phyloP scores from a whole-genome alignment of 164 flowering plant species.

The Umbellularia californica region DNA sequence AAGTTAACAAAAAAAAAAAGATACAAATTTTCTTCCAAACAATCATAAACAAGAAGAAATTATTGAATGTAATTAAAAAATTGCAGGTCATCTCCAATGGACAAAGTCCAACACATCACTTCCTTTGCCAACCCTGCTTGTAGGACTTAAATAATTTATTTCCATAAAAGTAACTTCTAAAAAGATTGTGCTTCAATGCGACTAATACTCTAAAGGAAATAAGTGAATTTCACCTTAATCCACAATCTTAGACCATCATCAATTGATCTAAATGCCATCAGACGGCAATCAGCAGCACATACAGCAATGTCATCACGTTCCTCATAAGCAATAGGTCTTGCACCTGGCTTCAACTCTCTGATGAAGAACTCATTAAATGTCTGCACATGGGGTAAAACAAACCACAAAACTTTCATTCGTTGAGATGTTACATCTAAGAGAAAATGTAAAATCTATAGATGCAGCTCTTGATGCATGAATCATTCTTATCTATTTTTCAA shows the following conservation, averaged over 20 bases:
- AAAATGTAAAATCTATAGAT: no score
- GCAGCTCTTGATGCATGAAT: no score
- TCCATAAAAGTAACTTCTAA: not conserved
- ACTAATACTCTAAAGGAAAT: not conserved
- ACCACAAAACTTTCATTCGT: not conserved
- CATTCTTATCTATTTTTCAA: no score
- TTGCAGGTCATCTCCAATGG: not conserved
- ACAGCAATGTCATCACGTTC: constrained; percentile 76
- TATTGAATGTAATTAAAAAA: not conserved
- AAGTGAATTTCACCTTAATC: constrained; percentile 63
- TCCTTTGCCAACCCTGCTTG: not conserved
- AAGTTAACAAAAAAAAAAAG: not conserved
- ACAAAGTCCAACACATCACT: not conserved
- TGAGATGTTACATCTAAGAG: not conserved
- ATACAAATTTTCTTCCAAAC: not conserved
- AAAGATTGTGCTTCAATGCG: not conserved
- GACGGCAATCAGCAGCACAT: constrained; percentile 90
- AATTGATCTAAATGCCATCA: constrained; percentile 72
- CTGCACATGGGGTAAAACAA: constrained; percentile 37
- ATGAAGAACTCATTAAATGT: constrained; percentile 92
- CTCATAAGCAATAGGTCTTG: constrained; percentile 62
- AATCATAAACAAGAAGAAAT: not conserved
- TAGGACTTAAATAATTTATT: no score
- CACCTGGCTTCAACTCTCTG: constrained; percentile 83
- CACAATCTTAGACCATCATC: constrained; percentile 80